Percentiles rank a stretch among this genome's conserved stretches.
phyloP scores from a whole-genome alignment of 1,284 basidiomycete genomes.

The Microbotryomycetes sp. region DNA sequence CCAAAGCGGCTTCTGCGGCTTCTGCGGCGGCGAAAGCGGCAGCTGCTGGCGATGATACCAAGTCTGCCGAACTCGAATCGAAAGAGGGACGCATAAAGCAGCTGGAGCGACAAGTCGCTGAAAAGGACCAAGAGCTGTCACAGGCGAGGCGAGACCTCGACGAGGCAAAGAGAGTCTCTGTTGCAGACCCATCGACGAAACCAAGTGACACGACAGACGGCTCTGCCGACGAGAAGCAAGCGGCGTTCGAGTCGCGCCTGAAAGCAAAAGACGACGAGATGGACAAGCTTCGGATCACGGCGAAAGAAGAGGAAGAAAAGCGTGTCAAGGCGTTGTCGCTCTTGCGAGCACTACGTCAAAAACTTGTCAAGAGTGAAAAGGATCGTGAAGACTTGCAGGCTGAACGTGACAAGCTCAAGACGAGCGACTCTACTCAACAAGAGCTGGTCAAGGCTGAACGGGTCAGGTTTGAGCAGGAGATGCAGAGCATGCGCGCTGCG shows the following conservation, averaged over 20 bases:
- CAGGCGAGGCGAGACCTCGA: no score
- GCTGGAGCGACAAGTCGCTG: not conserved
- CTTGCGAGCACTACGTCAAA: conserved; percentile 79
- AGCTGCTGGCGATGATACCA: no score
- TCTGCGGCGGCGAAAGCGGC: no score
- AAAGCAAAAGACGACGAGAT: conserved; percentile 25
- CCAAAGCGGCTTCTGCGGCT: no score
- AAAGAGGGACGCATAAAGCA: not conserved
- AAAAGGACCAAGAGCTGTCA: conserved; percentile 48
- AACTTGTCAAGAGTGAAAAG: conserved; percentile 84
- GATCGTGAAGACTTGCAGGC: conserved; percentile 63
- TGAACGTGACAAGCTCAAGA: conserved; percentile 38
- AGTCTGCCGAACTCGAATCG: not conserved
- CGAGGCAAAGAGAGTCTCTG: no score
- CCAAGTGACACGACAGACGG: not conserved
- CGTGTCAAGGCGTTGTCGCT: conserved; percentile 82
- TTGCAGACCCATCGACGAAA: no score
- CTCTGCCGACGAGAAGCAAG: conserved; percentile 48
- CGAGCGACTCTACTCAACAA: conserved; percentile 51
- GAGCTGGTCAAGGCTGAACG: conserved; percentile 55
- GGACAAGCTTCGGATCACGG: conserved; percentile 51
- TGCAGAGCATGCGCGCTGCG: conserved; percentile 47
- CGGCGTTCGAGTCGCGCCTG: conserved; percentile 40
- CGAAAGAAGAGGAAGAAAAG: conserved; percentile 92
- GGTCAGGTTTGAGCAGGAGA: conserved; percentile 50